These are phyloP conservation scores for Tricholoma terreum DNA, from an alignment of 768 basidiomycete species.

Conservation along the genomic window DNA sequence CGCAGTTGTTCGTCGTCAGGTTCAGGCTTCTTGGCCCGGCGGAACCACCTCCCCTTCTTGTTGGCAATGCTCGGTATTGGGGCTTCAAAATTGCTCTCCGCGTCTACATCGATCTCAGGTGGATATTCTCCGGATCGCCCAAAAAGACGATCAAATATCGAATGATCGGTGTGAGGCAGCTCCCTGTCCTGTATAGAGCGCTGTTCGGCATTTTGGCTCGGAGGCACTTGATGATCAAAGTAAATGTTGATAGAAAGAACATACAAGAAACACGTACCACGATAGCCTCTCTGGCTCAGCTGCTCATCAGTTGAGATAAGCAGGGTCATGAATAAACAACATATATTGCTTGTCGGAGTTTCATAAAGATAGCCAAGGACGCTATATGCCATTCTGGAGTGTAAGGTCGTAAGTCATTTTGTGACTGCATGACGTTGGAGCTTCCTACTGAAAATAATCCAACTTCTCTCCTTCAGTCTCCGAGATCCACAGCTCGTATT, in stretches of 20 bases:
- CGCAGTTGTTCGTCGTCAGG: neutral
- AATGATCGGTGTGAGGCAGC: neutral
- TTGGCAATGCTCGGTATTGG: neutral
- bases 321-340: neutral
- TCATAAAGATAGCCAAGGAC: neutral
- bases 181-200: neutral
- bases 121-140: neutral
- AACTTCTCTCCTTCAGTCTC: neutral
- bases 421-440: no score
- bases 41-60: neutral
- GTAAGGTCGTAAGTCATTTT: no score
- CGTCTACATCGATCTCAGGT: neutral
- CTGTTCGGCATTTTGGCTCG: neutral
- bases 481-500: neutral
- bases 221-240: neutral
- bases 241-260: neutral
- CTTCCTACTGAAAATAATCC: neutral
- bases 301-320: neutral
- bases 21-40: neutral
- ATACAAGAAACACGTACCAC: neutral
- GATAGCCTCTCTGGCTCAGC: neutral
- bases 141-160: neutral
- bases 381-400: neutral
- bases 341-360: neutral
- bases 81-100: neutral